Conservation (phyloP, 2,329 filamentous ascomycete genomes). For the Neofusicoccum parvum region DNA sequence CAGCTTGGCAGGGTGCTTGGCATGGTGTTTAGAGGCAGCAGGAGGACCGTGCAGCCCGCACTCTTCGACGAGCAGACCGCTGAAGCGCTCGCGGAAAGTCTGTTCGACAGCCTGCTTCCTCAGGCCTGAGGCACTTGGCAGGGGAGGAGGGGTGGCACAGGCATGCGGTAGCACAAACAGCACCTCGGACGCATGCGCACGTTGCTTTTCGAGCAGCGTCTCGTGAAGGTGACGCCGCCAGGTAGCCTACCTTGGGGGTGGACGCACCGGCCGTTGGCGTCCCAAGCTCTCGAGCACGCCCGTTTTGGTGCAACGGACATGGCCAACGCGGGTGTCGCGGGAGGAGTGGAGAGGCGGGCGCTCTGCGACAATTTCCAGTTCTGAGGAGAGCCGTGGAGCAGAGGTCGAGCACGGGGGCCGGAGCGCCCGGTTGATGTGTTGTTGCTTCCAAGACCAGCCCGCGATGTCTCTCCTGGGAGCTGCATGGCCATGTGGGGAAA, state of each 20-base stretch:
- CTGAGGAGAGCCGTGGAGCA: neutral
- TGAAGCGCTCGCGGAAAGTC: neutral
- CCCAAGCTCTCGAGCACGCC: neutral
- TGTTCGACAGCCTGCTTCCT: neutral
- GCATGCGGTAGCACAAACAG: neutral
- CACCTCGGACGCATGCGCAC: neutral
- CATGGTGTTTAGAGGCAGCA: conserved; percentile 5
- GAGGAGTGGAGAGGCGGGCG: neutral
- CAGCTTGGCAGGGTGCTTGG: conserved; percentile 9
- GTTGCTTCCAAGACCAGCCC: neutral
- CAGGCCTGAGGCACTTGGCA: neutral
- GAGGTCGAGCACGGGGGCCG: neutral
- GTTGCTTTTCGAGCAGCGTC: neutral
- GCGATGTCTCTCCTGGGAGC: neutral
- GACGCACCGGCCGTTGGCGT: neutral
- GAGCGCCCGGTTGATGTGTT: neutral
- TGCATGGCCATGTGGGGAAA: neutral
- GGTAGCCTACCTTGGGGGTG: neutral
- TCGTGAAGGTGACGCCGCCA: neutral
- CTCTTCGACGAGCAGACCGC: neutral
- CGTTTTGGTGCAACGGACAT: neutral
- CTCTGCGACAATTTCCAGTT: neutral
- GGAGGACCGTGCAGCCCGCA: neutral
- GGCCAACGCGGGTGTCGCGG: neutral
- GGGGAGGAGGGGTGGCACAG: neutral